A percentile compares a stretch with the other conserved stretches of the same genome.
These are phyloP conservation scores for Neostapfia colusana DNA, from an alignment of 176 grass and related monocot genomes.

Conservation along the genomic window DNA sequence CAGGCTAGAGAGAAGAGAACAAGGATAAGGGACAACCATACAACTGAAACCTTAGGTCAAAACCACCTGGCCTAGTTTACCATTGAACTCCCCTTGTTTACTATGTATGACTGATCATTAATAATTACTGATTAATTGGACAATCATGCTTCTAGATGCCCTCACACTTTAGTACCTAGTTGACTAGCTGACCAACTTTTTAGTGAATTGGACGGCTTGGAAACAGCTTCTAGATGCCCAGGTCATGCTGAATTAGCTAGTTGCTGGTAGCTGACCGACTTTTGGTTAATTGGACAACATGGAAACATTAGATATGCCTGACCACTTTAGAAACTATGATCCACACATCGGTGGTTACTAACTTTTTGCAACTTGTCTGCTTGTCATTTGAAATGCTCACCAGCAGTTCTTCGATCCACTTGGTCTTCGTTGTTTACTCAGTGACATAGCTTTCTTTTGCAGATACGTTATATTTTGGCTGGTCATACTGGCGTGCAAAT, in stretches of 20 bases:
- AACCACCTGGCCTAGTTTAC: not conserved
- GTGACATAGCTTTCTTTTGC: constrained; percentile 31
- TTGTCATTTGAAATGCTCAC: constrained; percentile 8
- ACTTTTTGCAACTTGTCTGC: not conserved
- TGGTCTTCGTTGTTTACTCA: constrained; percentile 11
- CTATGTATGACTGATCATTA: not conserved
- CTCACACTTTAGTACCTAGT: not conserved
- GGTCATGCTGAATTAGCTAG: not conserved
- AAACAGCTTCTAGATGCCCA: not conserved
- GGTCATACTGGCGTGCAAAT: constrained; percentile 82
- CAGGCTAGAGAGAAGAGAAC: not conserved
- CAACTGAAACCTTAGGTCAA: not conserved
- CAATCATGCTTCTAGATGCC: not conserved
- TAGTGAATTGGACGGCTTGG: not conserved
- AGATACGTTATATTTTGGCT: constrained; percentile 94
- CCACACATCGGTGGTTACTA: not conserved
- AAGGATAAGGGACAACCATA: not conserved
- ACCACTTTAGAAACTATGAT: not conserved
- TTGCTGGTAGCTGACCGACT: not conserved
- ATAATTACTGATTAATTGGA: not conserved
- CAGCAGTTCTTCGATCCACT: not conserved
- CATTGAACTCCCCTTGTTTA: not conserved
- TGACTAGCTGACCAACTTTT: not conserved
- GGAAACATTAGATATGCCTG: not conserved
- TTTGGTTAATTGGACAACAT: not conserved